phyloP scores from a whole-genome alignment of 768 basidiomycete species.

The Auriculariales sp. region DNA sequence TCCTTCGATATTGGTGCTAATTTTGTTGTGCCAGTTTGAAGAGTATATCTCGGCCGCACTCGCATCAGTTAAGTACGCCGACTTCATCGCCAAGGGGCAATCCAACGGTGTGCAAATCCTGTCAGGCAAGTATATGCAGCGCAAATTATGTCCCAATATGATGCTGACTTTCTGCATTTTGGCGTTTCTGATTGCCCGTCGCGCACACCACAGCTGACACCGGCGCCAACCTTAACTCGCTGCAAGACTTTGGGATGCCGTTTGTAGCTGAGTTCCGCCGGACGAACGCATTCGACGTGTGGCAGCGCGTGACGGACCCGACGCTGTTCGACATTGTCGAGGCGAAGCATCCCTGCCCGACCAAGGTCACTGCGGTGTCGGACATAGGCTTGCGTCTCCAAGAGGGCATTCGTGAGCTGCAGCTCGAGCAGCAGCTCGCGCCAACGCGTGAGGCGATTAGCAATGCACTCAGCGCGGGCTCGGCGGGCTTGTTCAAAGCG shows the following conservation, averaged over 20 bases:
- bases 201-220: conserved; percentile 8
- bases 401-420: conserved; percentile 89
- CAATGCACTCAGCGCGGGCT: conserved; percentile 57
- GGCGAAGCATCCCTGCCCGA: conserved; percentile 90
- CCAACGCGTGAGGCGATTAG: conserved; percentile 84
- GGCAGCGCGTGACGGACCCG: conserved; percentile 85
- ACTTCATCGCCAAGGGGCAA: conserved; percentile 64
- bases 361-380: conserved; percentile 75
- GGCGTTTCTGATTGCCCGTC: conserved; percentile 22
- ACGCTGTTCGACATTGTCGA: conserved; percentile 92
- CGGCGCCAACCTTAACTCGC: conserved; percentile 35
- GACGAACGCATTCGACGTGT: conserved; percentile 78
- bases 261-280: conserved; percentile 84
- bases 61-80: conserved; percentile 78
- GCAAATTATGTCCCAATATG: background rate
- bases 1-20: background rate
- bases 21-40: conserved; percentile 45
- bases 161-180: conserved; percentile 11
- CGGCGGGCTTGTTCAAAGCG: conserved; percentile 74
- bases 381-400: conserved; percentile 85
- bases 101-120: conserved; percentile 49
- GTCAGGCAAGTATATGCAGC: conserved; percentile 30
- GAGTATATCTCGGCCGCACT: conserved; percentile 87
- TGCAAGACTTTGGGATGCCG: conserved; percentile 71
- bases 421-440: conserved; percentile 84